Evolutionary conservation across 768 basidiomycete genomes (phyloP).

Genomic region (Suillus placidus): DNA sequence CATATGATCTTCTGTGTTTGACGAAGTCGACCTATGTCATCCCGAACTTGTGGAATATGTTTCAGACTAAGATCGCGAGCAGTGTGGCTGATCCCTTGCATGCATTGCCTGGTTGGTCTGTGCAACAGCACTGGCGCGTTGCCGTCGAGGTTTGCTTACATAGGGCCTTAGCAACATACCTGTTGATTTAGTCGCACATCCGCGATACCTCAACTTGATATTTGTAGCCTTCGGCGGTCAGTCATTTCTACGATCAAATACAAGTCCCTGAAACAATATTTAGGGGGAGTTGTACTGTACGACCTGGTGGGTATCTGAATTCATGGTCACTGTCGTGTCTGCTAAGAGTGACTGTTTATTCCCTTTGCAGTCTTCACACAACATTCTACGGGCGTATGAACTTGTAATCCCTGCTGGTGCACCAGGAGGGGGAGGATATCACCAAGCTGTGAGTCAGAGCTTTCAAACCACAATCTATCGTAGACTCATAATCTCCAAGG

Average conservation of each 20-base stretch:
- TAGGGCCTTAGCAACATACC: constrained; percentile 44
- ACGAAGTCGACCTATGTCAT: constrained; percentile 67
- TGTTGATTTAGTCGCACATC: constrained; percentile 67
- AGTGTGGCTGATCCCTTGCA: not conserved
- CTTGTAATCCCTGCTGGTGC: constrained; percentile 77
- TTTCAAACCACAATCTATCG: not conserved
- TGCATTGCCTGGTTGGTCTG: not conserved
- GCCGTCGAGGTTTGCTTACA: constrained; percentile 8
- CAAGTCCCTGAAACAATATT: constrained; percentile 5
- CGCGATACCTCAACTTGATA: constrained; percentile 69
- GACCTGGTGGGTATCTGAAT: constrained; percentile 48
- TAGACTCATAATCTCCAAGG: constrained; percentile 37
- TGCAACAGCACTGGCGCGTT: not conserved
- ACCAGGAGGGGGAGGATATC: constrained; percentile 73
- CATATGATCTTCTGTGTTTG: constrained; percentile 75
- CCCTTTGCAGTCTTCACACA: constrained; percentile 45
- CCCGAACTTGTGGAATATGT: constrained; percentile 70
- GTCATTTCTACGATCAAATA: constrained; percentile 18
- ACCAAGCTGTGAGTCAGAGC: constrained; percentile 42
- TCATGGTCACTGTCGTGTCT: not conserved
- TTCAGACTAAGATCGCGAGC: constrained; percentile 38
- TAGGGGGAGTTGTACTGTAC: constrained; percentile 63
- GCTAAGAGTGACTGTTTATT: not conserved
- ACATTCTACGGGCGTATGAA: constrained; percentile 64
- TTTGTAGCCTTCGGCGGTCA: constrained; percentile 77